phyloP scores from a whole-genome alignment of 1,284 basidiomycete genomes.

The Exobasidium cylindrosporum region DNA sequence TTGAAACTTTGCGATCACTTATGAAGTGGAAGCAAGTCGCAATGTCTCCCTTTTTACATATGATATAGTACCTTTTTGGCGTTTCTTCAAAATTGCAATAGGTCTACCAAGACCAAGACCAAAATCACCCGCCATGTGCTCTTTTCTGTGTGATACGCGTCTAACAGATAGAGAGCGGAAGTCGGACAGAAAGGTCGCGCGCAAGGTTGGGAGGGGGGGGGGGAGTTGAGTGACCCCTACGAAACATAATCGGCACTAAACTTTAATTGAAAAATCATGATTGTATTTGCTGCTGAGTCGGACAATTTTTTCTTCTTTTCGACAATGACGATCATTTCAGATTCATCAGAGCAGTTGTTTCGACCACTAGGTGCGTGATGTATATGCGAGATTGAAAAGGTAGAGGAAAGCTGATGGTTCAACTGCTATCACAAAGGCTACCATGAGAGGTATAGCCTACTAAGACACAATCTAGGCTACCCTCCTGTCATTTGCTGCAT shows the following conservation, averaged over 20 bases:
- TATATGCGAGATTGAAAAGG: neutral
- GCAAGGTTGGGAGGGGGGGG: neutral
- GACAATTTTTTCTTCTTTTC: neutral
- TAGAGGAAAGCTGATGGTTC: neutral
- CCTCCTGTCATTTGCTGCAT: neutral
- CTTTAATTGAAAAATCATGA: neutral
- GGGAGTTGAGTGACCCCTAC: neutral
- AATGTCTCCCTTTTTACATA: too few species aligned
- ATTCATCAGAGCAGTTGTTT: neutral
- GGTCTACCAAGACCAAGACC: too few species aligned
- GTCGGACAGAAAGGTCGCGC: neutral
- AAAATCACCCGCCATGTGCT: too few species aligned
- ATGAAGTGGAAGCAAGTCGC: too few species aligned
- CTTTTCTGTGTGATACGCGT: too few species aligned
- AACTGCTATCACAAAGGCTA: neutral
- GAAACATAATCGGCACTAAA: neutral
- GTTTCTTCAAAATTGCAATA: too few species aligned
- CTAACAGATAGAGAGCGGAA: too few species aligned
- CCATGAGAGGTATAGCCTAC: constrained; percentile 2
- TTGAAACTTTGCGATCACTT: too few species aligned
- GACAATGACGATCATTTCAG: neutral
- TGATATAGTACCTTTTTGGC: too few species aligned
- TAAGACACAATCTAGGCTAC: constrained; percentile 3
- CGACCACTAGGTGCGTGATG: neutral
- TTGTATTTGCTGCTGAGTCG: neutral